Evolutionary conservation across 352 stramenopile species (phyloP), one percentile per base, ranked within the genome.

Genomic region (Phytophthora meadii): DNA sequence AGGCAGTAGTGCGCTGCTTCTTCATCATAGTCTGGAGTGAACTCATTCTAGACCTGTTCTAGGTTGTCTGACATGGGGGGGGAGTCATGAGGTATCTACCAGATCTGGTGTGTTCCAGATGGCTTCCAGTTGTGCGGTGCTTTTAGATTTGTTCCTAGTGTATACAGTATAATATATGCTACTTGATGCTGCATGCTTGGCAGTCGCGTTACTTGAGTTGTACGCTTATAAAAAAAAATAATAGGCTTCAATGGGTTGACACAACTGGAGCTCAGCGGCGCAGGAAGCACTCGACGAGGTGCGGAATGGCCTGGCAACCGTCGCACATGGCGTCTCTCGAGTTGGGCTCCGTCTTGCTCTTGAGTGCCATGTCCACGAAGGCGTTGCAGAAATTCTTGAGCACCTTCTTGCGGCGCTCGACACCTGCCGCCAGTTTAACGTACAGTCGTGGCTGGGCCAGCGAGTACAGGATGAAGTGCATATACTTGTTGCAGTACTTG

Each of bases 381-480:
- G 78, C 60, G 47, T 76, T 70, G 54, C 60, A 74, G 65, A 82
- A 84, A 25, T 30, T 80, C 36, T 48, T 40, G 37, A 84, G 68
- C 48, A 84, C 45, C 47, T 77, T 70, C 61, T 82, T 81, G 60
- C 76, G 76, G 47, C 53, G 55, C 46, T 62, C 66, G 24, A 73
- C 53, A 19, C 70, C 54, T 24, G 67, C 60, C 30, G 22, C 54
- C 36, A 84, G 56, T 36, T 77, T 79, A 52, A 82, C 66, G 36
- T 80, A 57, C 25, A 82, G 45, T 10, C 76, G 66, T 19, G 76
- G 76, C 52, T 84, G 76, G 8, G 70, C 34, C 28, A 84, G 53
- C 17, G 58, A 76, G 70, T 78, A 79, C n/a, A 81, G 63, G 48
- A 84, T 79, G 67, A 77, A 84, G 57, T 80, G 62, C 76, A 84